Evolutionary conservation across 805 yeast genomes (phyloP), one percentile per base, ranked within the genome.

Genomic region (Jamesozyma piceae): DNA sequence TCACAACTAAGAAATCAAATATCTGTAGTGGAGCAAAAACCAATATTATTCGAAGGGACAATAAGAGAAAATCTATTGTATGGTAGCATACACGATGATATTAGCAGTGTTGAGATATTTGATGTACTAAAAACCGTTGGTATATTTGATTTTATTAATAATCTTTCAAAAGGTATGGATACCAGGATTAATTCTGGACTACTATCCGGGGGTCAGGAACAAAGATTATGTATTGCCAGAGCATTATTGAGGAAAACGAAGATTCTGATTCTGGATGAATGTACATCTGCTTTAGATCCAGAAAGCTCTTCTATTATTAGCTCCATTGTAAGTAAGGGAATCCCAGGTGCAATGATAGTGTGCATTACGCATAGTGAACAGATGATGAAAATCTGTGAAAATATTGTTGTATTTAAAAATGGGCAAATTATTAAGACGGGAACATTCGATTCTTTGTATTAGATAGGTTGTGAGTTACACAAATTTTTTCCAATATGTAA

Each of bases 191-290:
- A 80, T 2, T 58, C 64, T 0, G 54, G 63, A 0, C 50, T 75
- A 35, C 60, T 90, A 1, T 88, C 97, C 1, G 95, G 95, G 22
- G 98, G 98, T 2, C 97, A 92, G 59, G 69, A 82, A 8, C 97
- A 92, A 58, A 65, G 97, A 43, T 58, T 92, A 2, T 80, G 92
- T 0, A 77, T 92, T 40, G 95, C 90, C 0, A 70, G 97, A 39
- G 92, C 95, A 0, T 48, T 92, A 3, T 44, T 89, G 4, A 64
- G 89, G 30, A 66, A 71, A 18, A 92, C 97, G 0, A 62, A 77
- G 33, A 64, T 88, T 4, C 54, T 77, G 41, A 64, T 79, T 17
- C 61, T 92, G 38, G 98, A 92, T 62, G 98, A 92, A 58, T 81
- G 89, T 51, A 88, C 97, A 0, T 80, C 97, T 0, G 83, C 95